Percentiles rank a stretch among this genome's conserved stretches.
These are phyloP conservation scores for Aquilaria malaccensis DNA, from an alignment of 345 rosid species.

Conservation along the genomic window DNA sequence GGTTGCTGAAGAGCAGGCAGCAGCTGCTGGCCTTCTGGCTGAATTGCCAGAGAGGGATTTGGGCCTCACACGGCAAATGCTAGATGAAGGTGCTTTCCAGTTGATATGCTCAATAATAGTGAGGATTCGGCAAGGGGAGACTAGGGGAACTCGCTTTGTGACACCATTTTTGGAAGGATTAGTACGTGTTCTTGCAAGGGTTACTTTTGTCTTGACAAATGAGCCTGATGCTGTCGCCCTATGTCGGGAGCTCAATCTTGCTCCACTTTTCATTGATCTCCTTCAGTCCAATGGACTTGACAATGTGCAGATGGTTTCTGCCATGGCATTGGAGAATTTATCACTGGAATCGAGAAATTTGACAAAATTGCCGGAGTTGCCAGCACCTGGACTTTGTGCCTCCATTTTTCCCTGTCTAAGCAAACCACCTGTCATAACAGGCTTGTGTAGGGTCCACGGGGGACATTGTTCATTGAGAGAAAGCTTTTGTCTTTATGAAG, in stretches of 20 bases:
- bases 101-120: constrained; percentile 43
- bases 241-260: constrained; percentile 59
- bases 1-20: constrained; percentile 88
- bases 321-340: constrained; percentile 82
- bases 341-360: constrained; percentile 73
- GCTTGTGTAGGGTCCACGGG: constrained; percentile 69
- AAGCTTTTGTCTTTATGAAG: constrained; percentile 81
- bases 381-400: constrained; percentile 47
- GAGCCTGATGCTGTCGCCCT: constrained; percentile 56
- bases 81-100: constrained; percentile 67
- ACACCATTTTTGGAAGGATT: constrained; percentile 81
- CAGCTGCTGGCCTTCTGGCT: constrained; percentile 83
- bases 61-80: constrained; percentile 81
- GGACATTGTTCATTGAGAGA: constrained; percentile 78
- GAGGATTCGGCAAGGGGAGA: constrained; percentile 65
- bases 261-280: constrained; percentile 61
- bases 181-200: constrained; percentile 63
- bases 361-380: constrained; percentile 69
- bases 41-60: constrained; percentile 94
- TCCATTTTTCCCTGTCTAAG: constrained; percentile 66
- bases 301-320: constrained; percentile 73
- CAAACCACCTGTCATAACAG: constrained; percentile 56
- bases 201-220: constrained; percentile 66
- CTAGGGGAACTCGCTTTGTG: constrained; percentile 63
- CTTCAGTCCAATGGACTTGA: constrained; percentile 72